Evolutionary conservation across 139 green algal species (phyloP), one percentile per base, ranked within the genome.

Genomic region (Volvox africanus): DNA sequence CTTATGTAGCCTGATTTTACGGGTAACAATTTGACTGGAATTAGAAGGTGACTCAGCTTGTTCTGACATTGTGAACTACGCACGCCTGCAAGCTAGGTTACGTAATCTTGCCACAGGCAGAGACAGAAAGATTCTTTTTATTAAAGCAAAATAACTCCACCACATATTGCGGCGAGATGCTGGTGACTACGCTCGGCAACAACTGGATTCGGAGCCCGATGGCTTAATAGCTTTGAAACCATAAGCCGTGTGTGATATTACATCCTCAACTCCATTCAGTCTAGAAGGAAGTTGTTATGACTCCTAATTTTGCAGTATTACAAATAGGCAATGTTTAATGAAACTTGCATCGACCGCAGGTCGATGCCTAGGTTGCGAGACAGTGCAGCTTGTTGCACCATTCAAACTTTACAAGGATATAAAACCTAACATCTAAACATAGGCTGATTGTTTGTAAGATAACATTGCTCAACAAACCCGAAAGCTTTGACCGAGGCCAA

Each of bases 1-100:
- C 80, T 94, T 94, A 62, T 93, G 92, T 82, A 94, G 78, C 18
- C 90, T 33, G 18, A 94, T 65, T 55, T 88, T 93, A 67, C 92
- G 89, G 0, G 26, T 33, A 32, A 86, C 73, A 37, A 32, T 30
- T 17, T 86, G 28, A 9, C 37, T 37, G 3, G 17, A 61, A 71
- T 73, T 68, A 1, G 85, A 73, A n/a, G 69, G 69, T 1, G 22
- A 32, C 2, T 6, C 44, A 19, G 28, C 85, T 16, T 75, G 5
- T 36, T 90, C 86, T 33, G 86, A 84, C 86, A 90, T 90, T 33
- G 75, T 36, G 71, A 14, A 2, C 71, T 28, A 30, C 44, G 44
- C 44, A 55, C 44, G 44, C 44, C 44, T 55, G 44, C 44, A 55
- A 55, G 44, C 5, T 55, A 55, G 5, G 44, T 55, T 55, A 55